phyloP scores from a whole-genome alignment of 176 grass and related monocot species.

The Eragrostis nindensis region DNA sequence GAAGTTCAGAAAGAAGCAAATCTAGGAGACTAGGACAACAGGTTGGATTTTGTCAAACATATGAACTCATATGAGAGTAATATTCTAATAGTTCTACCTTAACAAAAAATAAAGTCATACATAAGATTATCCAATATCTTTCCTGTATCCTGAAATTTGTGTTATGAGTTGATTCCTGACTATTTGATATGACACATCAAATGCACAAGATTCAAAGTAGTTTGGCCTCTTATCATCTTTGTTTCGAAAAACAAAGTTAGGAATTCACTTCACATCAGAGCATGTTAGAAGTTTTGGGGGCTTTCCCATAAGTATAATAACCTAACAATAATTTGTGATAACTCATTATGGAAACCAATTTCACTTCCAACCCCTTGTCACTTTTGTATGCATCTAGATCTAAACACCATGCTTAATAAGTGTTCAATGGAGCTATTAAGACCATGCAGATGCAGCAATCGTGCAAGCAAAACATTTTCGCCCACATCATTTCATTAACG shows the following conservation, averaged over 20 bases:
- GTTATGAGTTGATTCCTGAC: not conserved
- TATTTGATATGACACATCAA: not conserved
- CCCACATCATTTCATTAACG: not conserved
- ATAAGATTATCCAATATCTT: not conserved
- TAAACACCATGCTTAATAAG: not conserved
- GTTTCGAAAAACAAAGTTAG: not conserved
- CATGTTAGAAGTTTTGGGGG: not conserved
- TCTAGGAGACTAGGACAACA: not conserved
- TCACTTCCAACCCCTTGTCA: not conserved
- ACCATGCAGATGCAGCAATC: not conserved
- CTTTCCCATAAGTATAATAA: not conserved
- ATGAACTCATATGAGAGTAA: not conserved
- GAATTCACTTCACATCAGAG: not conserved
- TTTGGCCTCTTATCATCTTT: not conserved
- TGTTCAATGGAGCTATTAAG: not conserved
- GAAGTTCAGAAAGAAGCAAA: conserved; percentile 35
- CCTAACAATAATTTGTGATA: too few species aligned
- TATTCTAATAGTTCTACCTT: not conserved
- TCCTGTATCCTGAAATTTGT: not conserved
- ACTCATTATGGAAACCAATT: not conserved
- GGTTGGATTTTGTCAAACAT: not conserved
- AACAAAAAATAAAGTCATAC: not conserved
- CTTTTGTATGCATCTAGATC: not conserved
- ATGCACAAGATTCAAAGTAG: not conserved
- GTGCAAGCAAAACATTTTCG: not conserved